Base-by-base conservation (phyloP, 768 basidiomycete genomes). In the Tricholoma sp. region DNA sequence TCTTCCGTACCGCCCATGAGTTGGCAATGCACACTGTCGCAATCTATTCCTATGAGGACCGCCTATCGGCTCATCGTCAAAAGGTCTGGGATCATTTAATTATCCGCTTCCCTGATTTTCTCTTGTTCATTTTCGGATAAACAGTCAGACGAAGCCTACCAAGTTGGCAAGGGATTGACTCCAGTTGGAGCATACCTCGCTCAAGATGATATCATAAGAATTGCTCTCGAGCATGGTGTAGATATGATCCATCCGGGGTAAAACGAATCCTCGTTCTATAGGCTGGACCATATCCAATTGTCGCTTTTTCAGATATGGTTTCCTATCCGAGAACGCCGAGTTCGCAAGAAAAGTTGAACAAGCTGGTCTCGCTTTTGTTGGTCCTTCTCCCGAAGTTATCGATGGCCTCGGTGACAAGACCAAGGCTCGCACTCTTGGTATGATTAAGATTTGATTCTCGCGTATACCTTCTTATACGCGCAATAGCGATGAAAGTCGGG, bases 161-260 rank as follows among this genome's bases (percentile, higher is more conserved):
- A 94, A 74, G 97, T 98, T 61, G 97, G 97, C 54, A 94, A 91
- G 66, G 97, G 97, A 8, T 73, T 98, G 51, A 94, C 95, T 12
- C 97, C 97, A 32, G 97, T 99, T 39, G 97, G 80, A 15, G 97
- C 97, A 9, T 99, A 99, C 72, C 89, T 99, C 60, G 88, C 95
- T 2, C 95, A 98, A 70, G 94, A 98, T 64, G 94, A 97, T 66
- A 98, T 99, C 72, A 94, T 99, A 74, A 78, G 86, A 60, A 88
- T 94, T 62, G 93, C 94, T n/a, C 80, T 98, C 44, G 95, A 98
- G 72, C 94, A 98, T 72, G 95, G 93, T 24, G 97, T 99, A 24
- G 96, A 98, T 70, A 98, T 99, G 97, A 98, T 99, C 68, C 97
- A 98, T 73, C 97, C 94, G 10, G 94, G 95, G 92, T 94, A 63